Conservation (phyloP, 176 grass and related monocot species). For the Carex kokanica region DNA sequence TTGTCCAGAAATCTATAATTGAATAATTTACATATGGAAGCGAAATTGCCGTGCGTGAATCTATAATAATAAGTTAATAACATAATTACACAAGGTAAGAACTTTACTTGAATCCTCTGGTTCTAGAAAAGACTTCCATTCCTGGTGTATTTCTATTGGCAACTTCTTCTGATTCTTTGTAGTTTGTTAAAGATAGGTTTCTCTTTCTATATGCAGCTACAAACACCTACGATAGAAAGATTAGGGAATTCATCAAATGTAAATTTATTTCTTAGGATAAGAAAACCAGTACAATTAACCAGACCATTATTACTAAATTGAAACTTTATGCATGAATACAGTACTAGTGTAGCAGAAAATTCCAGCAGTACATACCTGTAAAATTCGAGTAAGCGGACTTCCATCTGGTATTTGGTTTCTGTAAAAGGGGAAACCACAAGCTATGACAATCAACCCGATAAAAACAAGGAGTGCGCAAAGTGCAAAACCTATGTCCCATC, state of each 20-base stretch:
- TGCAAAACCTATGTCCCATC: slow-evolving; percentile 38
- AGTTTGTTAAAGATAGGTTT: slow-evolving; percentile 9
- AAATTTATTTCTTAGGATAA: too few relatives aligned
- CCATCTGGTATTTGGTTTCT: slow-evolving; percentile 49
- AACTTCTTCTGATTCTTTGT: slow-evolving; percentile 24
- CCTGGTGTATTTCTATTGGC: neutral
- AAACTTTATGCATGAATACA: neutral
- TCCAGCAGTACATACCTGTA: slow-evolving; percentile 31
- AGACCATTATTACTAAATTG: neutral
- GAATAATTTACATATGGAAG: neutral
- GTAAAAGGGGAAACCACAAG: slow-evolving; percentile 38
- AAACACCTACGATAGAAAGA: slow-evolving; percentile 23
- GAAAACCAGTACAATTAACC: too few relatives aligned
- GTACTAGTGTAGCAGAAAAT: neutral
- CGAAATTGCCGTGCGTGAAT: neutral
- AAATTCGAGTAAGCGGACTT: slow-evolving; percentile 61
- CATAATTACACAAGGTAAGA: too few relatives aligned
- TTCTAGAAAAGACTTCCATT: slow-evolving; percentile 3
- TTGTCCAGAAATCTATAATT: slow-evolving; percentile 35
- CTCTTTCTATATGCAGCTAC: slow-evolving; percentile 42
- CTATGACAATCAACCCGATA: slow-evolving; percentile 13
- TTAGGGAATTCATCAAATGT: too few relatives aligned
- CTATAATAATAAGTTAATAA: neutral
- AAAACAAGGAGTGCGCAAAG: slow-evolving; percentile 29
- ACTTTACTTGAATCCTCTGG: slow-evolving; percentile 30